These are phyloP conservation scores for Globisporangium paddicum DNA, from an alignment of 352 stramenopile species.

Conservation along the genomic window DNA sequence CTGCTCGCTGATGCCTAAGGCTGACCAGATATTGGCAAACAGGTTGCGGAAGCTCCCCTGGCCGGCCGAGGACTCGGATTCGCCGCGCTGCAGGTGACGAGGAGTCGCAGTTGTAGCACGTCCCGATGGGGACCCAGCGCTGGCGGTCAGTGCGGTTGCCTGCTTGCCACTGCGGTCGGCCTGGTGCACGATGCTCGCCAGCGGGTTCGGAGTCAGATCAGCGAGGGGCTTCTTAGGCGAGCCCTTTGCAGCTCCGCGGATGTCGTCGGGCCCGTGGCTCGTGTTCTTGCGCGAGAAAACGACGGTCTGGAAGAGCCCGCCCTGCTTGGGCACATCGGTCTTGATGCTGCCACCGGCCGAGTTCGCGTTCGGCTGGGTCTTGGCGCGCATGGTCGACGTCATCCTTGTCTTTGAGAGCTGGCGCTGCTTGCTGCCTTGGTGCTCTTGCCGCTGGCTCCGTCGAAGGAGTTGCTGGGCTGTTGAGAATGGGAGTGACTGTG, in stretches of 20 bases:
- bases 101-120: conserved; percentile 8
- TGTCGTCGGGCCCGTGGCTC: conserved; percentile 37
- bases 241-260: conserved; percentile 17
- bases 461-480: conserved; percentile 1
- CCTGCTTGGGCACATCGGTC: conserved; percentile 21
- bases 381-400: conserved; percentile 18
- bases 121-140: conserved; percentile 4
- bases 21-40: conserved; percentile 67
- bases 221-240: conserved; percentile 39
- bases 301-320: conserved; percentile 49
- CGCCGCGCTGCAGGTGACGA: conserved; percentile 22
- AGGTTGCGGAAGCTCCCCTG: conserved; percentile 59
- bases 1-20: conserved; percentile 57
- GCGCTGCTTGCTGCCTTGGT: background rate
- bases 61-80: conserved; percentile 15
- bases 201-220: conserved; percentile 32
- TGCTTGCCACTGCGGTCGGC: conserved; percentile 59
- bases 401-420: conserved; percentile 10
- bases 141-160: conserved; percentile 10
- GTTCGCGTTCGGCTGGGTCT: conserved; percentile 28
- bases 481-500: background rate
- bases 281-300: conserved; percentile 68
- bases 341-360: conserved; percentile 15
- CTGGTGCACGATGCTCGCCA: conserved; percentile 68
- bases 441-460: conserved; percentile 1